Evolutionary conservation across 768 basidiomycete genomes (phyloP).

Genomic region (Mycena filopes): DNA sequence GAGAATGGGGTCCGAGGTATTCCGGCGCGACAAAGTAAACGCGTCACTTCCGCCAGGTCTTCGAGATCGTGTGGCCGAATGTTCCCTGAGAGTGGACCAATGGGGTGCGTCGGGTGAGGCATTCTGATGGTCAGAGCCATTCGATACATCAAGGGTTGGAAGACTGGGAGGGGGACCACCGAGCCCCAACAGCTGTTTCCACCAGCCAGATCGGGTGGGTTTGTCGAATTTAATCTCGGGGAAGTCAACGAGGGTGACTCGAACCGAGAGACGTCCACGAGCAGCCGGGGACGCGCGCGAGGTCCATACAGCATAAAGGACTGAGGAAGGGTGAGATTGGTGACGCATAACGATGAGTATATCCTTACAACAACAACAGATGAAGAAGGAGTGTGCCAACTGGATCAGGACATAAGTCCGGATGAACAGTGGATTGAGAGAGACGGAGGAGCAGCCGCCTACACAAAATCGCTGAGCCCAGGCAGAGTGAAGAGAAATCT

Average conservation of each 20-base stretch:
- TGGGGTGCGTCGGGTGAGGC: constrained; percentile 1
- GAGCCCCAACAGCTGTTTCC: constrained; percentile 53
- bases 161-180: not conserved
- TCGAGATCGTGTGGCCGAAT: not conserved
- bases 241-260: constrained; percentile 56
- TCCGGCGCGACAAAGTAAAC: constrained; percentile 2
- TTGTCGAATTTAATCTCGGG: constrained; percentile 44
- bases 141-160: constrained; percentile 10
- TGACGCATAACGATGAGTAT: not conserved
- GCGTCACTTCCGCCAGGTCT: constrained; percentile 1
- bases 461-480: not conserved
- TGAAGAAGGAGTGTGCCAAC: constrained; percentile 65
- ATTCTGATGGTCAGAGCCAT: not conserved
- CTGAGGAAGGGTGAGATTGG: constrained; percentile 43
- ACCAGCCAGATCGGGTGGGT: constrained; percentile 58
- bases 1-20: constrained; percentile 20
- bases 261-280: constrained; percentile 66
- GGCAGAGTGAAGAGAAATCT: not conserved
- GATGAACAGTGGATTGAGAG: constrained; percentile 46
- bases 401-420: constrained; percentile 59
- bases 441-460: constrained; percentile 60
- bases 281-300: constrained; percentile 60
- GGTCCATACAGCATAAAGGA: constrained; percentile 65
- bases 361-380: constrained; percentile 69
- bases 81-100: constrained; percentile 13